phyloP scores from a whole-genome alignment of 805 yeast species.

The Yueomyces sp. region DNA sequence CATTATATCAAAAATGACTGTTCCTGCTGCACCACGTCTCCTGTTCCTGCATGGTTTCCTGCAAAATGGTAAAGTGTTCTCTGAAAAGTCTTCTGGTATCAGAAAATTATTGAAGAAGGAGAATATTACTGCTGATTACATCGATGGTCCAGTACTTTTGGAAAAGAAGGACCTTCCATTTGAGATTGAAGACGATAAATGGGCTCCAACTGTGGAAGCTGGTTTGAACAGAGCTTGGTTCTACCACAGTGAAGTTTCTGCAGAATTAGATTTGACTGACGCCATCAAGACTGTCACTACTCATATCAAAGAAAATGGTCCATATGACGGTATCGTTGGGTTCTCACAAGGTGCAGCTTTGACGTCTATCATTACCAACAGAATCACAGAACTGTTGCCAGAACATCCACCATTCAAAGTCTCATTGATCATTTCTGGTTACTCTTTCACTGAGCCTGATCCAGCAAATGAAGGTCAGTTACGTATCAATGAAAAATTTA shows the following conservation, averaged over 20 bases:
- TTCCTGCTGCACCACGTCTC: conserved; percentile 29
- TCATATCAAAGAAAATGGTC: conserved; percentile 53
- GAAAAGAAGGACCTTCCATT: conserved; percentile 65
- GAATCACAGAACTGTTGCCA: conserved; percentile 41
- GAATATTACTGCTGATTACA: conserved; percentile 58
- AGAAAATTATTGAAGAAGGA: conserved; percentile 57
- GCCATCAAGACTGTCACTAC: conserved; percentile 36
- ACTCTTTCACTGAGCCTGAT: conserved; percentile 31
- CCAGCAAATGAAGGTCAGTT: conserved; percentile 22
- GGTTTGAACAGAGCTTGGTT: conserved; percentile 62
- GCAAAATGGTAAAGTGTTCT: conserved; percentile 71
- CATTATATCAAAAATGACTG: conserved; percentile 9
- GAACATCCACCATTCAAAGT: conserved; percentile 42
- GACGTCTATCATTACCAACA: conserved; percentile 54
- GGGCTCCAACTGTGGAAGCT: conserved; percentile 33
- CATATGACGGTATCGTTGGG: conserved; percentile 80
- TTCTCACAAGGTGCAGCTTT: conserved; percentile 93
- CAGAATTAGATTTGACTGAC: conserved; percentile 37
- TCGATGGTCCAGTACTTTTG: conserved; percentile 65
- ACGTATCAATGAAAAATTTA: conserved; percentile 26
- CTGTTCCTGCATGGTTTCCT: conserved; percentile 88
- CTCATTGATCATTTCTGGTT: conserved; percentile 66
- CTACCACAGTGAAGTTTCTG: conserved; percentile 35
- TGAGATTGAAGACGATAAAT: conserved; percentile 40
- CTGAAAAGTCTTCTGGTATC: conserved; percentile 80